A percentile compares a stretch with the other conserved stretches of the same genome.
Evolutionary conservation across 441 rosid species (phyloP).

Genomic region (Populus tomentosa): DNA sequence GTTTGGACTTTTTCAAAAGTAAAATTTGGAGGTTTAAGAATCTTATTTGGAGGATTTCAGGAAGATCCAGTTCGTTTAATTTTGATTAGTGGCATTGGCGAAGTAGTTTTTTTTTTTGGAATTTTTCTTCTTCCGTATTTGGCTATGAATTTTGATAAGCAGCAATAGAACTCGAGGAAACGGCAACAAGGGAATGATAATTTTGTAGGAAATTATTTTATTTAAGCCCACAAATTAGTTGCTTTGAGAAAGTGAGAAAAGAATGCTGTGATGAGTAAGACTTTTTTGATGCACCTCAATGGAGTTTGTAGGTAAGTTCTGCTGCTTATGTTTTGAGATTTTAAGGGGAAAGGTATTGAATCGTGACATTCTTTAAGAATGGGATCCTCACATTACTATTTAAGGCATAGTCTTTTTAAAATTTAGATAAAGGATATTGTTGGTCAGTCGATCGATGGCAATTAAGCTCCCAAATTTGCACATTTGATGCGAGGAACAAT

Average conservation of each 20-base stretch:
- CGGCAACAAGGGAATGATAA: neutral
- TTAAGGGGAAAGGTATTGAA: neutral
- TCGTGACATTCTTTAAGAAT: neutral
- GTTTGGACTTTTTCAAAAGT: neutral
- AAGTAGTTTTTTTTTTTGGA: neutral
- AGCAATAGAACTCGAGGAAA: neutral
- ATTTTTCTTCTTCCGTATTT: neutral
- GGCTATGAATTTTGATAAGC: neutral
- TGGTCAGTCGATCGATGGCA: neutral
- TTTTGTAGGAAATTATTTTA: neutral
- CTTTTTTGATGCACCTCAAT: neutral
- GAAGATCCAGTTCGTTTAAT: neutral
- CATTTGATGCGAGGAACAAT: neutral
- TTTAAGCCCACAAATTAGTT: neutral
- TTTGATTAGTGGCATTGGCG: neutral
- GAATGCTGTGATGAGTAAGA: neutral
- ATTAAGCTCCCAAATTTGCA: neutral
- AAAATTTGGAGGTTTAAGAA: neutral
- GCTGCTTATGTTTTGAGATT: constrained; percentile 1
- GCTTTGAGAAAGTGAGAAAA: neutral
- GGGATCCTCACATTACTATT: neutral
- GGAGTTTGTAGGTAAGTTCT: neutral
- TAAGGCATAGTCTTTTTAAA: neutral
- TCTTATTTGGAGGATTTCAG: neutral
- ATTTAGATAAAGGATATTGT: neutral